Base-by-base conservation (phyloP, 2,329 filamentous ascomycete genomes). In the Neopestalotiopsis clavispora region DNA sequence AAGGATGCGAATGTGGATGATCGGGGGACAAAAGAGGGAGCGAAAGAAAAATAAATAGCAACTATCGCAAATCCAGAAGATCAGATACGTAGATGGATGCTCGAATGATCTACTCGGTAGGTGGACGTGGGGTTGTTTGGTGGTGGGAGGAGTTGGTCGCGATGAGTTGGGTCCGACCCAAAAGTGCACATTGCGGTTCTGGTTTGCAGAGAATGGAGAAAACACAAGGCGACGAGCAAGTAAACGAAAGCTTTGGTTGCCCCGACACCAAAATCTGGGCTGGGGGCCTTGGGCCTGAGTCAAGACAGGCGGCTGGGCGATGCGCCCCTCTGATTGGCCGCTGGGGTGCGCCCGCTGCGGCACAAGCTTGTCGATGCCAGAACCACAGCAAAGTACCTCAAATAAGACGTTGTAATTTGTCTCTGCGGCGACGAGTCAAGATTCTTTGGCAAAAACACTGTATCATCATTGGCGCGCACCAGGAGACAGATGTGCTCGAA, bases 181-280 rank as follows among this genome's bases (percentile, higher is more conserved):
- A 60, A 32, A 28, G 28, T 42, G 52, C 34, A 12, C 61, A 38
- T 64, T 30, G 14, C 58, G n/a, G 52, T 52, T 38, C 34, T 38
- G 34, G 62, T 66, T 58, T 67, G 65, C 52, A 60, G 65, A 67
- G 56, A 67, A 67, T 67, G 65, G 65, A 60, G 65, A 67, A 67
- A 67, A 67, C 65, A 67, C 52, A 67, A 28, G 23, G 58, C n/a
- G 45, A 28, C 60, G 49, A 17, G 23, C 65, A 67, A 67, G 65
- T 67, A 67, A 67, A 67, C 65, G 65, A 67, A 67, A 60, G 52
- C 45, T 32, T 52, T 67, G 65, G 65, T 67, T 67, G 65, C 65
- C 65, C 65, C 65, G 65, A 67, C 52, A 67, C 65, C 63, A 65
- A 65, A 65, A 65, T 57, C 63, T 60, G 65, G 65, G 65, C 65